Percentiles rank a stretch among this genome's conserved stretches.
These are phyloP conservation scores for Luzula sylvatica DNA, from an alignment of 176 grass and related monocot genomes.

Conservation along the genomic window DNA sequence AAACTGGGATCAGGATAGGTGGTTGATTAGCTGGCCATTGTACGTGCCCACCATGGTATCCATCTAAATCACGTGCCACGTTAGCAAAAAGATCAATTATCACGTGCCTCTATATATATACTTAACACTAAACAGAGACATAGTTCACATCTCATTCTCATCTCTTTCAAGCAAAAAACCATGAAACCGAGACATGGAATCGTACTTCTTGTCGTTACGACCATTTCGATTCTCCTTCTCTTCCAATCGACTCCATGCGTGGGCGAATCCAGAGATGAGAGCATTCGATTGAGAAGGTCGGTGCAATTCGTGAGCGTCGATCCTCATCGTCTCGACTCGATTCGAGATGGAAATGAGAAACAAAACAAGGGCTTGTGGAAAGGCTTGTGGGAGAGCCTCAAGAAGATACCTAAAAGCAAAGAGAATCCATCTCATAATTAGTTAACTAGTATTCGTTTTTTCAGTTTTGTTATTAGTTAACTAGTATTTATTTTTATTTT, in stretches of 20 bases:
- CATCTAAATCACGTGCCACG: conserved; percentile 12
- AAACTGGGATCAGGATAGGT: too few relatives aligned
- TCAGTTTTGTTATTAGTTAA: background rate
- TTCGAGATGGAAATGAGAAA: background rate
- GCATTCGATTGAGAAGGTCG: background rate
- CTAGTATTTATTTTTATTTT: background rate
- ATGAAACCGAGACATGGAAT: conserved; percentile 12
- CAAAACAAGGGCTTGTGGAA: background rate
- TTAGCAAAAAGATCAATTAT: background rate
- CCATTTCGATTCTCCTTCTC: conserved; percentile 1
- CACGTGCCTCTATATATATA: background rate
- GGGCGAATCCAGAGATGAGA: background rate
- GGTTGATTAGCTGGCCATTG: conserved; percentile 15
- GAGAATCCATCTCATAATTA: conserved; percentile 17
- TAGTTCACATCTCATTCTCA: background rate
- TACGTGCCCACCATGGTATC: conserved; percentile 1
- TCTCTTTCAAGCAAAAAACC: background rate
- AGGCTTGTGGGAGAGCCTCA: background rate
- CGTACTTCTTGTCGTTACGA: background rate
- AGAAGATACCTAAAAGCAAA: conserved; percentile 6
- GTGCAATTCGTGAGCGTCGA: background rate
- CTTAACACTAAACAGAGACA: background rate
- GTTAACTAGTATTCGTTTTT: background rate
- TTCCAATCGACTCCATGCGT: conserved; percentile 1
- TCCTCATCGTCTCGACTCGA: background rate